Base-by-base conservation (phyloP, 441 rosid genomes). In the Lepidium campestre region DNA sequence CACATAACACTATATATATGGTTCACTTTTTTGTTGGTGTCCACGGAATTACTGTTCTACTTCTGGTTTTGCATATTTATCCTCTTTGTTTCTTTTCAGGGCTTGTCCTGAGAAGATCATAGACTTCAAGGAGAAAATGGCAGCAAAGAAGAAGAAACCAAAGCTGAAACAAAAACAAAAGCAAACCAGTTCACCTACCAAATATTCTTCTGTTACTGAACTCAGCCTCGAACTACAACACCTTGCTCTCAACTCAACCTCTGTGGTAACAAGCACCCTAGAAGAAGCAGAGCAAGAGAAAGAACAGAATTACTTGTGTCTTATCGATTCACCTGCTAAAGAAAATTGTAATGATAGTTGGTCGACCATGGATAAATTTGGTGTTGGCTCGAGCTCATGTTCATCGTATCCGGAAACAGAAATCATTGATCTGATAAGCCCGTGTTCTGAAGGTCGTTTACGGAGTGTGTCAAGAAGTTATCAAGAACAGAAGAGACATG, bases 31-130 rank as follows among this genome's bases (percentile, higher is more conserved):
- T 18, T 20, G 32, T 25, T 50, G n/a, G 32, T 55, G 64, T 29
- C 39, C 17, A 18, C 20, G 48, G 40, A 44, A 11, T 13, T 17
- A 22, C 27, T 58, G n/a, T 53, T 41, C 29, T 7, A 22, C 27
- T 64, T 44, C 47, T 46, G 42, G 42, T 57, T 55, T 57, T 46
- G 10, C 44, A 47, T 17, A 61, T 56, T 39, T 36, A 60, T 53
- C 20, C 14, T 22, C 37, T 6, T 23, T 7, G 3, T 23, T 57
- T 32, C 50, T 10, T 55, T 66, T 35, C 57, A 90, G 95, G 71
- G 96, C 96, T 37, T 93, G 97, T 79, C 92, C 99, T 14, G 96
- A 91, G 78, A 91, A 75, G 80, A 86, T 86, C 32, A 60, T 37
- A 5, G 93, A 89, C 80, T 87, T 83, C 59, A 86, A 82, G 71